These are phyloP conservation scores for Chlamydomonas urium DNA, from an alignment of 139 green algal species.

Conservation along the genomic window DNA sequence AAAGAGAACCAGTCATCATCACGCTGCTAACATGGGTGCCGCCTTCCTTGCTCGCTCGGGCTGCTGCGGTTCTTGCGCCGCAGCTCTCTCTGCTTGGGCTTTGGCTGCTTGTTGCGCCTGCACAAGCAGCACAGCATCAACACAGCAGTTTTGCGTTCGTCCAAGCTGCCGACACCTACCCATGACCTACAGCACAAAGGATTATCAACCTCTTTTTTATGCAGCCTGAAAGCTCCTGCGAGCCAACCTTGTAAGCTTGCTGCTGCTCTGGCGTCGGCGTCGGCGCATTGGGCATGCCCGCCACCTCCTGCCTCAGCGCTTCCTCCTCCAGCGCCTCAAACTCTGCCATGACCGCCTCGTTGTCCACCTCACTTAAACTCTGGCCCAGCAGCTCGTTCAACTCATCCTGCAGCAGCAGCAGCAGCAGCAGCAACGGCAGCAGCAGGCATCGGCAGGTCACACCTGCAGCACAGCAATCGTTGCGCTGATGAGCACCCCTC, in stretches of 20 bases:
- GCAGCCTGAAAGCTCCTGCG: not conserved
- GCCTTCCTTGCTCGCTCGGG: not conserved
- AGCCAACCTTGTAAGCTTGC: not conserved
- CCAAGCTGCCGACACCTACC: not conserved
- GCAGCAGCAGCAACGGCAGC: not conserved
- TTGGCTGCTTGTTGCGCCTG: not conserved
- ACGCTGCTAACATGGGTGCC: not conserved
- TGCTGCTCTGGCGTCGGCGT: not conserved
- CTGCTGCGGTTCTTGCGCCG: not conserved
- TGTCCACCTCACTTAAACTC: constrained; percentile 22
- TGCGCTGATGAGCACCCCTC: not conserved
- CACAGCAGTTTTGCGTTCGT: not conserved
- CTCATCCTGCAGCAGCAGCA: constrained; percentile 20
- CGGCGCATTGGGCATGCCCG: constrained; percentile 28
- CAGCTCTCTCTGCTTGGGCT: not conserved
- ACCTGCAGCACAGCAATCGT: not conserved
- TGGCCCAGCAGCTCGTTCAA: constrained; percentile 31
- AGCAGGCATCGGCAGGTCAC: not conserved
- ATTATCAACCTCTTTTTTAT: not conserved
- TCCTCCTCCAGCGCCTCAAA: constrained; percentile 44
- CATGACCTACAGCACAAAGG: not conserved
- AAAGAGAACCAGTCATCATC: not conserved
- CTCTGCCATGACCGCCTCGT: constrained; percentile 36
- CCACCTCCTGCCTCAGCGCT: constrained; percentile 25
- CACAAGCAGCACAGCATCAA: not conserved